Evolutionary conservation across 2,329 filamentous ascomycete species (phyloP).

Genomic region (Nakataea oryzae): DNA sequence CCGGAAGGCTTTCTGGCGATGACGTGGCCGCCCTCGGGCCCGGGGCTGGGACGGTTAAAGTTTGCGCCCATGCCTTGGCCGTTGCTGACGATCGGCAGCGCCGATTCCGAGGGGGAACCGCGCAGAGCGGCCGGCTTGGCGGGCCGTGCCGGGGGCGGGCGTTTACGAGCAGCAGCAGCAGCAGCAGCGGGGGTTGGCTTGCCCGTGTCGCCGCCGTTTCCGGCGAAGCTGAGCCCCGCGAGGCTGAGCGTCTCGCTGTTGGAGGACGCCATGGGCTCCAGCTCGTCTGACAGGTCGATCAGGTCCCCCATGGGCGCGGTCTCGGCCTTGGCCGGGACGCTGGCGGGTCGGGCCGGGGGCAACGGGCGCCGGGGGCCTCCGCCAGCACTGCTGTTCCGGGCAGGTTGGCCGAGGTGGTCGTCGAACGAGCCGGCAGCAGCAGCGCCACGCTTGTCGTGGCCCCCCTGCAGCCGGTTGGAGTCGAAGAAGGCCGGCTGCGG

Average conservation of each 20-base stretch:
- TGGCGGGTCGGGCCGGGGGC: conserved; percentile 20
- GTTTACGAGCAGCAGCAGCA: conserved; percentile 16
- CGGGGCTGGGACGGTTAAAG: not conserved
- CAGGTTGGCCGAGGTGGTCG: not conserved
- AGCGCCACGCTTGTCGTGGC: too few species aligned
- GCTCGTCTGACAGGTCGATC: conserved; percentile 50
- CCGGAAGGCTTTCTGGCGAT: not conserved
- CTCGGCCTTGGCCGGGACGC: conserved; percentile 13
- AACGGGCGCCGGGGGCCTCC: conserved; percentile 14
- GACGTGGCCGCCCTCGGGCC: not conserved
- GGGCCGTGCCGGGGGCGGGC: conserved; percentile 42
- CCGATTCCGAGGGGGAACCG: conserved; percentile 24
- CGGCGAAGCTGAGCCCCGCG: not conserved
- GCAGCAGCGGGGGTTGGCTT: too few species aligned
- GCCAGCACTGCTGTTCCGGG: conserved; percentile 14
- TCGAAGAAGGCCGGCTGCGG: conserved; percentile 64
- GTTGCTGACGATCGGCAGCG: not conserved
- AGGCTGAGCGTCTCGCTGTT: conserved; percentile 36
- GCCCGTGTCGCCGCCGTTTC: not conserved
- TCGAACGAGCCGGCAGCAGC: not conserved
- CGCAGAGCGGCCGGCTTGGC: conserved; percentile 46
- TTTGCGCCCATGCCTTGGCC: not conserved
- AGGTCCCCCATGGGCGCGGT: conserved; percentile 42
- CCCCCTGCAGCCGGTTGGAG: conserved; percentile 23
- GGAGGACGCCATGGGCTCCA: conserved; percentile 20